phyloP scores from a whole-genome alignment of 176 grass and related monocot species.

The Alloteropsis semialata region DNA sequence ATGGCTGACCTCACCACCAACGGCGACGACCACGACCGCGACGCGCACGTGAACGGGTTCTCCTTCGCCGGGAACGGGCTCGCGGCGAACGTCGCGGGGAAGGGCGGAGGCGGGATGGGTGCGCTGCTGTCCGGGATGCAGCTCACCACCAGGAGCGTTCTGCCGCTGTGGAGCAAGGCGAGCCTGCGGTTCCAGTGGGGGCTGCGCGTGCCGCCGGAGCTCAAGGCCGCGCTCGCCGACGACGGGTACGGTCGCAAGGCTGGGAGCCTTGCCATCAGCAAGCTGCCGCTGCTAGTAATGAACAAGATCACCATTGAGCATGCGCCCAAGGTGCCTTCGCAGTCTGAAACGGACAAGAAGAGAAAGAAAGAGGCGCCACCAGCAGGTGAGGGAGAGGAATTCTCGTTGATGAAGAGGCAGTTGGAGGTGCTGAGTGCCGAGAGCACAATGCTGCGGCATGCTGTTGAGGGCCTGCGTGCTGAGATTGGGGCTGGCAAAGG shows the following conservation, averaged over 20 bases:
- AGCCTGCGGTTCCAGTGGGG: constrained; percentile 81
- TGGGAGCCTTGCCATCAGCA: constrained; percentile 41
- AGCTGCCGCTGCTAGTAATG: constrained; percentile 77
- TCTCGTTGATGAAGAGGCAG: constrained; percentile 51
- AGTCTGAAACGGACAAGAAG: constrained; percentile 9
- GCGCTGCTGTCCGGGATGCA: constrained; percentile 56
- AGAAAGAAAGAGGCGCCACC: background rate
- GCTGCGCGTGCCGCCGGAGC: constrained; percentile 64
- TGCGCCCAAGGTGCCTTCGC: background rate
- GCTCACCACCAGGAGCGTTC: constrained; percentile 58
- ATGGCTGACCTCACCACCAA: constrained; percentile 40
- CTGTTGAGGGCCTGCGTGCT: constrained; percentile 49
- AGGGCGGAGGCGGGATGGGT: constrained; percentile 27
- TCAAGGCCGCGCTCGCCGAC: constrained; percentile 36
- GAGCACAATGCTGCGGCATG: constrained; percentile 46
- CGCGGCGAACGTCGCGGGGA: constrained; percentile 47
- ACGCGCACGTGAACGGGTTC: constrained; percentile 12
- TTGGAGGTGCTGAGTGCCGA: constrained; percentile 59
- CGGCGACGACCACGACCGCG: constrained; percentile 25
- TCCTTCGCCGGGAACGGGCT: constrained; percentile 44
- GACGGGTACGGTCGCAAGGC: constrained; percentile 45
- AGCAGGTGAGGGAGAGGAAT: background rate
- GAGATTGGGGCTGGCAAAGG: constrained; percentile 41
- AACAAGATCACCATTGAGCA: constrained; percentile 93
- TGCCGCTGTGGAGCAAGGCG: constrained; percentile 61